phyloP scores from a whole-genome alignment of 78 protist genomes.

The Bigelowiella natans region DNA sequence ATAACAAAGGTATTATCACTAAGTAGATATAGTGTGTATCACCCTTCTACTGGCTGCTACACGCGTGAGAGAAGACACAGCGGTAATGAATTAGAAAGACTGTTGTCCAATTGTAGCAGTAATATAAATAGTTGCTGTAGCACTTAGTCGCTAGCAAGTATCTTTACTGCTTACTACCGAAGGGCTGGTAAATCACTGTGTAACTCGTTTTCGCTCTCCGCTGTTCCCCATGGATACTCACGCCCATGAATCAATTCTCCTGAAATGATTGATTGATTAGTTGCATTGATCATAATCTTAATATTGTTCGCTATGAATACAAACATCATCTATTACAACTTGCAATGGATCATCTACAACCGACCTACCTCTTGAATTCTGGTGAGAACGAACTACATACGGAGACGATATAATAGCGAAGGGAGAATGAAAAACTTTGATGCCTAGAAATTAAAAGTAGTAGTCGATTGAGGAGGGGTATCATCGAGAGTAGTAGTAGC shows the following conservation, averaged over 20 bases:
- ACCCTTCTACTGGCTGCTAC: too few relatives aligned
- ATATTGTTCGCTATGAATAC: neutral
- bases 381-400: too few relatives aligned
- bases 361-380: too few relatives aligned
- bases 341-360: neutral
- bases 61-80: too few relatives aligned
- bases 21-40: neutral
- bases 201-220: neutral
- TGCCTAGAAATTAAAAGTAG: neutral
- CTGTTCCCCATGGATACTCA: neutral
- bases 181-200: neutral
- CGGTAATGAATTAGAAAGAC: too few relatives aligned
- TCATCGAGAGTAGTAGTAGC: too few relatives aligned
- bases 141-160: too few relatives aligned
- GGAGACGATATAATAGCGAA: neutral
- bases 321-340: neutral
- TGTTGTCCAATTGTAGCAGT: too few relatives aligned
- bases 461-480: neutral
- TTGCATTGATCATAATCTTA: neutral
- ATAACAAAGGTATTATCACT: neutral
- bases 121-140: too few relatives aligned
- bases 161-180: neutral
- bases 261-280: neutral
- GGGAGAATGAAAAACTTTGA: neutral
- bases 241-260: neutral